Percentiles rank a stretch among this genome's conserved stretches.
Evolutionary conservation across 2,329 filamentous ascomycete species (phyloP).

Genomic region (Aspergillus fumigatus): DNA sequence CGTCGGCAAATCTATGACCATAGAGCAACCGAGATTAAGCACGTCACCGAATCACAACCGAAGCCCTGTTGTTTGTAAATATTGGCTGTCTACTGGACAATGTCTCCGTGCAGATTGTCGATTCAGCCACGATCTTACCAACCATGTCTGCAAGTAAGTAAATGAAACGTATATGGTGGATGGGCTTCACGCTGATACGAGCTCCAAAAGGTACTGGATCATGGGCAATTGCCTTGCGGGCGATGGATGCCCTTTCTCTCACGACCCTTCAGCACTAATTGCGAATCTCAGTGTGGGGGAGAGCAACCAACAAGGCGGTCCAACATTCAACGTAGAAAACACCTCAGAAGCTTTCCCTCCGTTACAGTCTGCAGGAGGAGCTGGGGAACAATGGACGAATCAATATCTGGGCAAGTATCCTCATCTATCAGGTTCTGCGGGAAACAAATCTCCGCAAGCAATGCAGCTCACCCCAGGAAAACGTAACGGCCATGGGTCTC

Average conservation of each 20-base stretch:
- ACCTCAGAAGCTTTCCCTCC: slow-evolving; percentile 75
- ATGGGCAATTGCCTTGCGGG: slow-evolving; percentile 93
- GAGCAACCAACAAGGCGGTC: slow-evolving; percentile 41
- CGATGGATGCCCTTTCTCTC: slow-evolving; percentile 92
- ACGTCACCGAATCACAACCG: slow-evolving; percentile 75
- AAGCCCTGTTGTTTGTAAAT: slow-evolving; percentile 91
- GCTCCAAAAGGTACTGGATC: slow-evolving; percentile 73
- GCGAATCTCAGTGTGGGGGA: slow-evolving; percentile 72
- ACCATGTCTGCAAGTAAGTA: slow-evolving; percentile 95
- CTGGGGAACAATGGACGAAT: slow-evolving; percentile 55
- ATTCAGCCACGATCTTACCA: slow-evolving; percentile 93
- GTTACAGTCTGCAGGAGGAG: slow-evolving; percentile 57
- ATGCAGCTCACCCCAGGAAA: slow-evolving; percentile 28
- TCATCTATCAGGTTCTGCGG: slow-evolving; percentile 37
- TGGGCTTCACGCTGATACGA: background rate
- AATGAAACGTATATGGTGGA: background rate
- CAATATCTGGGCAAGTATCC: slow-evolving; percentile 43
- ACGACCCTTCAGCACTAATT: slow-evolving; percentile 84
- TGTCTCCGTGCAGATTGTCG: slow-evolving; percentile 93
- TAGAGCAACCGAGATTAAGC: slow-evolving; percentile 64
- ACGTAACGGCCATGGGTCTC: slow-evolving; percentile 49
- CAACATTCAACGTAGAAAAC: slow-evolving; percentile 75
- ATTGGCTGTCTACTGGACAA: slow-evolving; percentile 91
- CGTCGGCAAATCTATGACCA: slow-evolving; percentile 84
- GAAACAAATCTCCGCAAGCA: slow-evolving; percentile 42